Conservation (phyloP, 495 filamentous ascomycete species). For the Annulohypoxylon bovei region DNA sequence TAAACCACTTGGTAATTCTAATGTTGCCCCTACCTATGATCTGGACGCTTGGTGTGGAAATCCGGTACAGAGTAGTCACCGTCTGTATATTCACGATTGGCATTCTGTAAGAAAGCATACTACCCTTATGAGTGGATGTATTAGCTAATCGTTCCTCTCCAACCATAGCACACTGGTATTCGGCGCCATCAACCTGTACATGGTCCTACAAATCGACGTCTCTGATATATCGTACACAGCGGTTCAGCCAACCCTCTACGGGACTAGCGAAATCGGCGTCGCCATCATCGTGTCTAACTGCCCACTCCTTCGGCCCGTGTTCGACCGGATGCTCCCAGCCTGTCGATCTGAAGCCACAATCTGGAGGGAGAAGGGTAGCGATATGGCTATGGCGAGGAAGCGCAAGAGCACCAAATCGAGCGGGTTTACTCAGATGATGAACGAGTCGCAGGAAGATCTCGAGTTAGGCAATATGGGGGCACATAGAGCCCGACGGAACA, state of each 20-base stretch:
- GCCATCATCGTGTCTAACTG: constrained; percentile 39
- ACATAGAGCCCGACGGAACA: constrained; percentile 31
- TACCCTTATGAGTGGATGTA: neutral
- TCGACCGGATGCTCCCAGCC: constrained; percentile 19
- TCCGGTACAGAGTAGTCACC: constrained; percentile 44
- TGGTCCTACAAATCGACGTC: constrained; percentile 14
- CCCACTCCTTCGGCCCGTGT: constrained; percentile 30
- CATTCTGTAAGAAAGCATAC: constrained; percentile 45
- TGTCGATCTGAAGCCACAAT: neutral
- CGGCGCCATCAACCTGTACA: constrained; percentile 26
- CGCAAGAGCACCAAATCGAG: constrained; percentile 37
- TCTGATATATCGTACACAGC: constrained; percentile 25
- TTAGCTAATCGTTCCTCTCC: constrained; percentile 11
- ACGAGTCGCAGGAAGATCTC: constrained; percentile 29
- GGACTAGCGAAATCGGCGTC: constrained; percentile 27
- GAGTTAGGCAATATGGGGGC: constrained; percentile 39
- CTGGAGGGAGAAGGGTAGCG: constrained; percentile 16
- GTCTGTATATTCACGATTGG: constrained; percentile 50
- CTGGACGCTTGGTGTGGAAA: constrained; percentile 46
- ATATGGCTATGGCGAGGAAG: constrained; percentile 16
- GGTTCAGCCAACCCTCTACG: constrained; percentile 24
- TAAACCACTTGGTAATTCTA: constrained; percentile 51
- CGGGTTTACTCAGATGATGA: constrained; percentile 35
- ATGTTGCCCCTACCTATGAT: constrained; percentile 52
- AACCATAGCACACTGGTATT: constrained; percentile 27